Conservation (phyloP, 345 rosid species). For the Aethionema arabicum region DNA sequence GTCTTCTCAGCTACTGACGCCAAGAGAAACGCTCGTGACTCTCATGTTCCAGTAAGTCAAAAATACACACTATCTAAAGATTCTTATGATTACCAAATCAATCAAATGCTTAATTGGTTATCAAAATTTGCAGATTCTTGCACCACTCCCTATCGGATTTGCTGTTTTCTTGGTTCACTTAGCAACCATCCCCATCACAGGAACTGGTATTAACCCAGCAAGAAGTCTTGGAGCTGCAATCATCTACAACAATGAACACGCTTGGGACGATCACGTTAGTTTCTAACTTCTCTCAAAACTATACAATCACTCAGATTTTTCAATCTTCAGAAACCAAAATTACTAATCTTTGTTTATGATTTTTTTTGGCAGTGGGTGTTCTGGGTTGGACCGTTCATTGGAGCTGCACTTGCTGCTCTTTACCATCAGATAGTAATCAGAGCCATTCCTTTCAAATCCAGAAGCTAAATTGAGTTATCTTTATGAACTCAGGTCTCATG, state of each 20-base stretch:
- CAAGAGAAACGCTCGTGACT: slow-evolving; percentile 56
- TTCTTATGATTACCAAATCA: no score
- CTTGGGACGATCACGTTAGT: slow-evolving; percentile 56
- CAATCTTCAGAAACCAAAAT: not conserved
- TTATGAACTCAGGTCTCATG: not conserved
- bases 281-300: not conserved
- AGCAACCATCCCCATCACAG: slow-evolving; percentile 53
- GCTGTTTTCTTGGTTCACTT: slow-evolving; percentile 58
- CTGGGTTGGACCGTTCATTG: slow-evolving; percentile 63
- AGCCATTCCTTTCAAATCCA: slow-evolving; percentile 52
- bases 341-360: not conserved
- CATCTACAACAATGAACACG: slow-evolving; percentile 45
- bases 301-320: not conserved
- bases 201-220: slow-evolving; percentile 55
- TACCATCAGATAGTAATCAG: slow-evolving; percentile 55
- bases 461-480: slow-evolving; percentile 25
- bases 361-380: slow-evolving; percentile 41
- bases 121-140: slow-evolving; percentile 37
- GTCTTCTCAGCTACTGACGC: slow-evolving; percentile 54
- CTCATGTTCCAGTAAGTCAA: slow-evolving; percentile 52
- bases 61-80: not conserved
- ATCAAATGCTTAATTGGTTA: slow-evolving; percentile 8
- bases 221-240: slow-evolving; percentile 56
- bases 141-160: slow-evolving; percentile 52
- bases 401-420: slow-evolving; percentile 55